These are phyloP conservation scores for Trypethelium eluteriae DNA, from an alignment of 495 filamentous ascomycete species.

Conservation along the genomic window DNA sequence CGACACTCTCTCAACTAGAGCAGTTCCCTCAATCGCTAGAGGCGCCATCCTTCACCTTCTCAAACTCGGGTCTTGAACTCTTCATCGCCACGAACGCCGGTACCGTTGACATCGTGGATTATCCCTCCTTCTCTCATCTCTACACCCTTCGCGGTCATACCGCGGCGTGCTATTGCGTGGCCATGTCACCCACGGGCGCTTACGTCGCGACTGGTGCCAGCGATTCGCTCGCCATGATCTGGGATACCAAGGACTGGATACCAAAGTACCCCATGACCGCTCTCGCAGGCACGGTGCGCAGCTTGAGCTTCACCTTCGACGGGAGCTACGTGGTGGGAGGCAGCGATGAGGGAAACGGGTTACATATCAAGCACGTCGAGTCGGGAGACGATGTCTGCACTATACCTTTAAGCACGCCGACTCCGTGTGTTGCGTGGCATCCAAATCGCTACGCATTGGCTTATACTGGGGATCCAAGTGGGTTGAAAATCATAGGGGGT, in stretches of 20 bases:
- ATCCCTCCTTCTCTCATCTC: slow-evolving; percentile 46
- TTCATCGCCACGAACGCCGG: slow-evolving; percentile 81
- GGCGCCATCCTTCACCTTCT: slow-evolving; percentile 79
- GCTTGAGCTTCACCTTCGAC: slow-evolving; percentile 85
- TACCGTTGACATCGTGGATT: slow-evolving; percentile 70
- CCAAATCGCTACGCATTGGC: slow-evolving; percentile 82
- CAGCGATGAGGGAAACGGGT: slow-evolving; percentile 60
- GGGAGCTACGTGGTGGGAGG: slow-evolving; percentile 80
- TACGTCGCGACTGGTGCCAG: slow-evolving; percentile 83
- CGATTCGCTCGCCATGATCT: slow-evolving; percentile 81
- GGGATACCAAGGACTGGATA: slow-evolving; percentile 90
- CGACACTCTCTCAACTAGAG: slow-evolving; percentile 41
- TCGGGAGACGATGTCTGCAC: slow-evolving; percentile 78
- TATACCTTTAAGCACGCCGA: slow-evolving; percentile 50
- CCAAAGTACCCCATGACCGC: slow-evolving; percentile 68
- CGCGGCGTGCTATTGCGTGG: slow-evolving; percentile 61
- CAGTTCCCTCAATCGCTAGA: slow-evolving; percentile 63
- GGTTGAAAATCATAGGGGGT: slow-evolving; percentile 70
- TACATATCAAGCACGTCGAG: slow-evolving; percentile 68
- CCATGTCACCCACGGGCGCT: slow-evolving; percentile 65
- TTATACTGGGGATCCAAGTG: slow-evolving; percentile 73
- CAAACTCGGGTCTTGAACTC: slow-evolving; percentile 60
- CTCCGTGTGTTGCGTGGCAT: slow-evolving; percentile 71
- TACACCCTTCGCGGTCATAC: slow-evolving; percentile 76
- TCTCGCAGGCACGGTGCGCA: slow-evolving; percentile 71